A percentile compares a stretch with the other conserved stretches of the same genome.
phyloP scores from a whole-genome alignment of 306 rosid genomes.

The Albizia julibrissin region DNA sequence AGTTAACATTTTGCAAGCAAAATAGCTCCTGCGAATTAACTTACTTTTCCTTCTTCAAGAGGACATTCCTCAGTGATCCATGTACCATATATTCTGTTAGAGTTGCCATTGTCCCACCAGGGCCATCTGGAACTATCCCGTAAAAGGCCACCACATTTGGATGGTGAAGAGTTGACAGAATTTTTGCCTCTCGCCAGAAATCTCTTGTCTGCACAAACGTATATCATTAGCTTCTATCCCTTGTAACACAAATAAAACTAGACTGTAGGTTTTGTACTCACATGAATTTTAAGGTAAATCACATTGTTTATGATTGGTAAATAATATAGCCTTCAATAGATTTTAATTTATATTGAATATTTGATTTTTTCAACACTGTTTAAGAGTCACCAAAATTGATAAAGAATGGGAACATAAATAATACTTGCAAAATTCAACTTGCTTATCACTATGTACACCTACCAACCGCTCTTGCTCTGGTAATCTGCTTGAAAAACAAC shows the following conservation, averaged over 20 bases:
- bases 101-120: constrained; percentile 83
- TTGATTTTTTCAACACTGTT: background rate
- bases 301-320: background rate
- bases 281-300: background rate
- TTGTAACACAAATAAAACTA: background rate
- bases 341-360: background rate
- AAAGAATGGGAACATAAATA: background rate
- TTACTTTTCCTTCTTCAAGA: constrained; percentile 73
- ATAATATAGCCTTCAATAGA: background rate
- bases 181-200: constrained; percentile 95
- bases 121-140: constrained; percentile 92
- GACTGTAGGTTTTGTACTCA: background rate
- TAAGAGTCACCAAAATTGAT: constrained; percentile 13
- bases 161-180: constrained; percentile 94
- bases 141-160: constrained; percentile 97
- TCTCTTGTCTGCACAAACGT: constrained; percentile 66
- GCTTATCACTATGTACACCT: constrained; percentile 37
- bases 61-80: constrained; percentile 90
- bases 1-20: constrained; percentile 17
- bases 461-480: constrained; percentile 96
- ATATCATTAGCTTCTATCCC: constrained; percentile 18
- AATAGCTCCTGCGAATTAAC: constrained; percentile 6
- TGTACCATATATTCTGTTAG: constrained; percentile 92
- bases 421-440: constrained; percentile 11
- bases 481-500: constrained; percentile 81